Evolutionary conservation across 2,329 filamentous ascomycete genomes (phyloP), one percentile per base, ranked within the genome.

Genomic region (Coniella vitis): DNA sequence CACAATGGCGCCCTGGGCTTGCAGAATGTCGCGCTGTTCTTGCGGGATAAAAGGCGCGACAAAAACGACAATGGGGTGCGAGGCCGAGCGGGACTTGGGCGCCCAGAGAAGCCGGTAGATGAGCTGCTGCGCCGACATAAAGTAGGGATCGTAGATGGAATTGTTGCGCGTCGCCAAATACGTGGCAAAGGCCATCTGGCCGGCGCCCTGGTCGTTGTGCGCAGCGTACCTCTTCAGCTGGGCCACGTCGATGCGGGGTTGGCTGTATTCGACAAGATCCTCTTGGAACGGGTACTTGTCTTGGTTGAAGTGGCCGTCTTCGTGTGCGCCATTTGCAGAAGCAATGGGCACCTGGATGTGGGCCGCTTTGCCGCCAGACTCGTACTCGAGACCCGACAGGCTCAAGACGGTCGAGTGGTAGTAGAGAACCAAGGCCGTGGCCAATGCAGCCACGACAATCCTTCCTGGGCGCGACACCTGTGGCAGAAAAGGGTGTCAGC

Each of bases 121-220:
- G 38, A 51, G 51, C 39, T 53, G 51, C 51, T 50, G 48, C n/a
- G 51, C 51, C 2, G 51, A 50, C 17, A 53, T 43, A 44, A 53
- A 53, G 47, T 53, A 53, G 4, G 51, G 51, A 40, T 53, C 51
- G 35, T 49, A 43, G 25, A 47, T 25, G 25, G 20, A 50, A 47
- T 41, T 50, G 47, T 47, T 48, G 38, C 51, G 51, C 47, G 49
- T 53, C 14, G 51, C 50, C 16, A 53, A 47, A 37, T 53, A 53
- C 20, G 51, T 53, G 19, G 43, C 51, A 44, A 43, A 53, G 47
- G 51, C 51, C 21, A 20, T 37, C 31, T 53, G 51, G 20, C 47
- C 47, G 5, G 47, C 22, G 14, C 51, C 51, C 35, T 43, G 51
- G 39, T 53, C 51, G 47, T 53, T 50, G 43, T 53, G 51, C 5